These are phyloP conservation scores for Aspergillus vadensis DNA, from an alignment of 2,329 filamentous ascomycete species.

Conservation along the genomic window DNA sequence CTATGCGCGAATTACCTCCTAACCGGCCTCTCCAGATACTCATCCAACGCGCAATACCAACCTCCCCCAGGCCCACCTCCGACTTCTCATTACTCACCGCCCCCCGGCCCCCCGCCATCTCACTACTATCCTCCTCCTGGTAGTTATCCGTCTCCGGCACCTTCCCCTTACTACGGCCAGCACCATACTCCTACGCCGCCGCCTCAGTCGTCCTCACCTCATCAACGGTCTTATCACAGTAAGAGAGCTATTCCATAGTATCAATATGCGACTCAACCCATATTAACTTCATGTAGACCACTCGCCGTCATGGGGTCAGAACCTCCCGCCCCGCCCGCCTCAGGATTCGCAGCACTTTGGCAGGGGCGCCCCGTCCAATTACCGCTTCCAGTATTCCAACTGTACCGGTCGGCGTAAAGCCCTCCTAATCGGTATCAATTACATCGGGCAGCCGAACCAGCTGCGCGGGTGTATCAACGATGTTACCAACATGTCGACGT, in stretches of 20 bases:
- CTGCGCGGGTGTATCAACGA: slow-evolving; percentile 94
- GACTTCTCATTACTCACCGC: slow-evolving; percentile 12
- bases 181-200: slow-evolving; percentile 22
- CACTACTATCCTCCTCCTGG: slow-evolving; percentile 12
- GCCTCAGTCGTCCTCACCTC: slow-evolving; percentile 15
- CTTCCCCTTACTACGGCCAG: slow-evolving; percentile 14
- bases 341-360: slow-evolving; percentile 71
- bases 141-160: slow-evolving; percentile 8
- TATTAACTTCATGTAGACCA: slow-evolving; percentile 40
- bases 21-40: not conserved
- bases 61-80: slow-evolving; percentile 10
- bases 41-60: not conserved
- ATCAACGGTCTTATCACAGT: slow-evolving; percentile 21
- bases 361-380: slow-evolving; percentile 74
- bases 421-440: slow-evolving; percentile 91
- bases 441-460: slow-evolving; percentile 87
- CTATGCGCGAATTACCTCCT: not conserved
- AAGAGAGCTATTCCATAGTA: not conserved
- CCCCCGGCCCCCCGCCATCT: slow-evolving; percentile 11
- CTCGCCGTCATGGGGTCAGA: slow-evolving; percentile 55
- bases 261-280: no score
- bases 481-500: slow-evolving; percentile 92
- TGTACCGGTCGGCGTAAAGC: slow-evolving; percentile 88
- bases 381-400: slow-evolving; percentile 88
- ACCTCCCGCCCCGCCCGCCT: slow-evolving; percentile 68